Evolutionary conservation across 257 asterid genomes (phyloP), one percentile per base, ranked within the genome.

Genomic region (Petunia axillaris): DNA sequence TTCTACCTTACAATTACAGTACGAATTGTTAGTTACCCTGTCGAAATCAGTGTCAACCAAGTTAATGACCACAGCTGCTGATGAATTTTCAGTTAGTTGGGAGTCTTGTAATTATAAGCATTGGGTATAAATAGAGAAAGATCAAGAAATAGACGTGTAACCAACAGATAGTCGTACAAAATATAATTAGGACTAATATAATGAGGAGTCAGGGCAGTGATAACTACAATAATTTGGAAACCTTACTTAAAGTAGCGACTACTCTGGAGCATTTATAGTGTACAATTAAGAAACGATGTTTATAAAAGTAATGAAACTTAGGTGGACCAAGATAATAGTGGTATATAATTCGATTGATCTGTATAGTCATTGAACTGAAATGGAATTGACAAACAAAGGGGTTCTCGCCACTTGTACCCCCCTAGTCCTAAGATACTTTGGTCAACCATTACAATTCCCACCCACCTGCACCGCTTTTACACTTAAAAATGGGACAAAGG

Each of bases 81-180:
- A 67, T 43, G 36, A 43, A n/a, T 67, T 14, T 41, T 1, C 15
- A 60, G 40, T 60, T 60, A 60, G 66, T 35, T 8, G 40, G 35
- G 66, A 60, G 40, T 35, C 66, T 8, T 60, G 66, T 25, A 25
- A 25, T 60, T 35, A 60, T 35, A 58, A 58, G 3, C 16, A 25
- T 25, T 25, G 25, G 25, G 25, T 44, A 25, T 46, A 53, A 38
- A 44, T 16, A 44, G 13, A 44, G 41, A 46, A 68, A 4, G 44
- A 68, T n/a, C 55, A 68, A 68, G 76, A 68, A 68, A 68, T 44
- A 43, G 57, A n/a, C 40, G 57, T 68, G 8, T 41, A 66, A 68
- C 76, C 1, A 5, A 68, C 39, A 16, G 57, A 52, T 52, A 52
- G 14, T 66, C 37, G 13, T 41, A 41, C 43, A 66, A 40, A 40